Conservation (phyloP, 2,329 filamentous ascomycete genomes). For the Aureobasidium sp. region DNA sequence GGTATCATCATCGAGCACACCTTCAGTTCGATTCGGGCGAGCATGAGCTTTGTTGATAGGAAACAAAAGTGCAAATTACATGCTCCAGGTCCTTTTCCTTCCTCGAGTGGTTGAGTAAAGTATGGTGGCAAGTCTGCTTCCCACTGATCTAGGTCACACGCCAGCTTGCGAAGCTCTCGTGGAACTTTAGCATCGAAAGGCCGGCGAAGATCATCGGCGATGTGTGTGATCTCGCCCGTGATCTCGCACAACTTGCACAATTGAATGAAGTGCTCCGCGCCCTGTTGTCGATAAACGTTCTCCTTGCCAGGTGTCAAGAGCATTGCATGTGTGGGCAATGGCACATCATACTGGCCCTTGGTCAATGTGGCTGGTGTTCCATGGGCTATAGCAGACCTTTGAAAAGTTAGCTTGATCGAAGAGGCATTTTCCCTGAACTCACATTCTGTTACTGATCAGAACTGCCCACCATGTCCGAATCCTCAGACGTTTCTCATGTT, state of each 20-base stretch:
- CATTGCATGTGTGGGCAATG: constrained; percentile 36
- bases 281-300: neutral
- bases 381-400: constrained; percentile 48
- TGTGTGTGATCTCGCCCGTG: neutral
- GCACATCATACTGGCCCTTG: constrained; percentile 50
- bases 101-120: neutral
- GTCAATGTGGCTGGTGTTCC: constrained; percentile 49
- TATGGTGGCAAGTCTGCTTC: neutral
- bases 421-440: neutral
- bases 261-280: constrained; percentile 10
- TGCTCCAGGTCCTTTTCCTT: constrained; percentile 22
- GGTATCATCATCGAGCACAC: neutral
- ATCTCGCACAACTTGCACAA: constrained; percentile 4
- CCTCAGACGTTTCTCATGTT: constrained; percentile 45
- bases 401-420: neutral
- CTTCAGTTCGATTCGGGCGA: constrained; percentile 17
- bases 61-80: constrained; percentile 37
- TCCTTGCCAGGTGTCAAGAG: constrained; percentile 3
- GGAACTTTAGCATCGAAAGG: neutral
- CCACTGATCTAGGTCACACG: constrained; percentile 11
- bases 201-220: neutral
- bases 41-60: constrained; percentile 33
- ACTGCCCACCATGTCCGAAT: constrained; percentile 53
- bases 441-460: constrained; percentile 43
- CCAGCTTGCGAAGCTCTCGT: neutral